These are phyloP conservation scores for Pleurotus eryngii DNA, from an alignment of 768 basidiomycete species.

Conservation along the genomic window DNA sequence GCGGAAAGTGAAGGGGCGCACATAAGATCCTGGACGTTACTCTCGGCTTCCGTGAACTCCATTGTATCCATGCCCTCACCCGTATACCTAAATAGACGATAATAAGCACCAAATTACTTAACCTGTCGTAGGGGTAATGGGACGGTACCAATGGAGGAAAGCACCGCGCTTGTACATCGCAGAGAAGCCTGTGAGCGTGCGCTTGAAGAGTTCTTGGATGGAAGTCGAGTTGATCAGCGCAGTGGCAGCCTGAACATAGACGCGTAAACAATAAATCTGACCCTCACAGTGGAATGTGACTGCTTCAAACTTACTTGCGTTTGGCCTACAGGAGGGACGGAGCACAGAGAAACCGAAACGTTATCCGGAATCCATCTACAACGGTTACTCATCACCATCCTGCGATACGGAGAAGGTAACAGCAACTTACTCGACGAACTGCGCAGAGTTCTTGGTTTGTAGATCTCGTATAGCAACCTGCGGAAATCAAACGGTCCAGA, in stretches of 20 bases:
- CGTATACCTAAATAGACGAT: conserved; percentile 50
- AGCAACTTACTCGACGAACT: conserved; percentile 73
- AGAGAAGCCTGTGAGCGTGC: conserved; percentile 70
- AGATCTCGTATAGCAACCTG: conserved; percentile 71
- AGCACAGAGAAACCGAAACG: conserved; percentile 79
- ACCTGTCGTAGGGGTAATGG: not conserved
- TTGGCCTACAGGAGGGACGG: conserved; percentile 81
- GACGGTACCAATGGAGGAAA: conserved; percentile 73
- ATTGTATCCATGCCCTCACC: conserved; percentile 88
- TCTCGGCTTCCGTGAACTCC: conserved; percentile 88
- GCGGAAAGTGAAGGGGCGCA: conserved; percentile 33
- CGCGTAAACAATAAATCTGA: too few species aligned
- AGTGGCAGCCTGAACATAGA: conserved; percentile 50
- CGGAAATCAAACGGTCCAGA: conserved; percentile 12
- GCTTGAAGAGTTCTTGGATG: conserved; percentile 83
- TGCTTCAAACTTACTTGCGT: conserved; percentile 45
- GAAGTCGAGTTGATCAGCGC: conserved; percentile 77
- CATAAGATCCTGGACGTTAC: conserved; percentile 78
- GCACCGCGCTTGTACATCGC: conserved; percentile 83
- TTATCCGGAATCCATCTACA: conserved; percentile 88
- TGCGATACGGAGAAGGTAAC: not conserved
- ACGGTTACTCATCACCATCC: conserved; percentile 6
- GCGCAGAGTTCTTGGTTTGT: conserved; percentile 68
- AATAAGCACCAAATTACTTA: not conserved
- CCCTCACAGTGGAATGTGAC: conserved; percentile 8